Conservation (phyloP, 208 protist genomes). For the Trypanosoma melophagium region DNA sequence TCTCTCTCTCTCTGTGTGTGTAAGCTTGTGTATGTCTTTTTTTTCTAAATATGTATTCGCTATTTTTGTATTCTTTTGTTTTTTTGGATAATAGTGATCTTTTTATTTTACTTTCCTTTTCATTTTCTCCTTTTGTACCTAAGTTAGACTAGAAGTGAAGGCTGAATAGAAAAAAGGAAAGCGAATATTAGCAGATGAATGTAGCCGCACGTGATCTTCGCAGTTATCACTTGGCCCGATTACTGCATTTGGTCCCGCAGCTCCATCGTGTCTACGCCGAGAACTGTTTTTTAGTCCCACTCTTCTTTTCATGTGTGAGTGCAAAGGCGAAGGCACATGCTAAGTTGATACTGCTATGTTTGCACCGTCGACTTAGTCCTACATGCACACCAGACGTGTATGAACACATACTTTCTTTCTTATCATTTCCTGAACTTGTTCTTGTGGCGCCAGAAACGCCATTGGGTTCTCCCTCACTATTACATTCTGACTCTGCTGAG, state of each 20-base stretch:
- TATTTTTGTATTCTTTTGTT: no score
- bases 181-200: slow-evolving; percentile 1
- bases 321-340: slow-evolving; percentile 34
- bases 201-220: slow-evolving; percentile 40
- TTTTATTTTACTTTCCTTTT: no score
- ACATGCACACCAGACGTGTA: slow-evolving; percentile 1
- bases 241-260: slow-evolving; percentile 61
- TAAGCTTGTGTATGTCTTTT: no score
- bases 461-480: slow-evolving; percentile 6
- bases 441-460: background rate
- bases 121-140: no score
- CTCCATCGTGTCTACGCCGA: slow-evolving; percentile 50
- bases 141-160: no score
- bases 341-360: slow-evolving; percentile 42
- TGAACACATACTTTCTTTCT: slow-evolving; percentile 49
- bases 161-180: no score
- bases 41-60: no score
- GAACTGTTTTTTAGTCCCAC: slow-evolving; percentile 57
- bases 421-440: slow-evolving; percentile 54
- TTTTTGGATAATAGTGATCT: no score
- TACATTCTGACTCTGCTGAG: background rate
- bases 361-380: slow-evolving; percentile 37
- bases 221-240: slow-evolving; percentile 66
- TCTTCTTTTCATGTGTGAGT: slow-evolving; percentile 69
- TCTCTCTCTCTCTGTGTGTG: no score